These are phyloP conservation scores for Auricularia sp. DNA, from an alignment of 768 basidiomycete genomes.

Conservation along the genomic window DNA sequence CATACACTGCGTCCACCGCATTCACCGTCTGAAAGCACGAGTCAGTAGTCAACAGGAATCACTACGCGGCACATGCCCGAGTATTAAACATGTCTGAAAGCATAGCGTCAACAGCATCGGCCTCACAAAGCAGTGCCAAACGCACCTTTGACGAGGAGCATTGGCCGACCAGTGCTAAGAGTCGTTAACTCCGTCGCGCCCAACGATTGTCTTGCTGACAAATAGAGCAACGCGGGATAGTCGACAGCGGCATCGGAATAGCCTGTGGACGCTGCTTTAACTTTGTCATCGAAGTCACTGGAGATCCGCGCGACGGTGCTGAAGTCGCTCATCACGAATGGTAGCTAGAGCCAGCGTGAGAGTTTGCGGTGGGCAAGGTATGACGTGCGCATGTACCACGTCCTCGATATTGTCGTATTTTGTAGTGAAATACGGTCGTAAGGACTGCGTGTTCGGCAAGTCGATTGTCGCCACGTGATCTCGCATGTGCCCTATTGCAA, in stretches of 20 bases:
- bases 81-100: neutral
- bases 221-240: conserved; percentile 16
- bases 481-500: conserved; percentile 27
- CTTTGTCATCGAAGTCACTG: conserved; percentile 23
- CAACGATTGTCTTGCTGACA: conserved; percentile 23
- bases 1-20: neutral
- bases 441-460: neutral
- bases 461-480: conserved; percentile 16
- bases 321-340: conserved; percentile 24
- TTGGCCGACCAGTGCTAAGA: conserved; percentile 22
- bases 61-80: neutral
- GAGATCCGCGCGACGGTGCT: conserved; percentile 20
- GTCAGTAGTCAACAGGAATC: neutral
- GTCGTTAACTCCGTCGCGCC: conserved; percentile 24
- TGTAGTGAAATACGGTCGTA: conserved; percentile 21
- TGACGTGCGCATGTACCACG: neutral
- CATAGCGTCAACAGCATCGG: neutral
- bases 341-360: conserved; percentile 15
- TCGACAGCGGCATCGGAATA: conserved; percentile 24
- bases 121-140: neutral
- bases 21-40: neutral
- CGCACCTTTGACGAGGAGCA: conserved; percentile 25
- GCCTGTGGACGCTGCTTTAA: conserved; percentile 19
- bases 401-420: conserved; percentile 12
- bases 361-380: neutral